phyloP scores from a whole-genome alignment of 805 yeast species.

The Monosporozyma solicola region DNA sequence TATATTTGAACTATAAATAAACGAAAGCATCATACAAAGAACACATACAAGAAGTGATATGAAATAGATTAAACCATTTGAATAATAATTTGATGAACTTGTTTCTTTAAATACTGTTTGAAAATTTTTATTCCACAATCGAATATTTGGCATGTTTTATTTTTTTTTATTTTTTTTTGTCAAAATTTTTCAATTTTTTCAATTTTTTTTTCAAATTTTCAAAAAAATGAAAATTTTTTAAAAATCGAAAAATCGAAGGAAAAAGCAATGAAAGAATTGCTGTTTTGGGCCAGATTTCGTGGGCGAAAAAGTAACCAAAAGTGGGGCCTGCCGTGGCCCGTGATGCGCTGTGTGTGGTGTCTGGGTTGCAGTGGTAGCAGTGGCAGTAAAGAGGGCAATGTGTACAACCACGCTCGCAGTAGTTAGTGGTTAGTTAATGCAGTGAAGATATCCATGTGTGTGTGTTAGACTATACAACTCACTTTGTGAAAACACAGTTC shows the following conservation, averaged over 20 bases:
- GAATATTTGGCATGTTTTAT: too few species aligned
- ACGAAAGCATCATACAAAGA: slow-evolving; percentile 46
- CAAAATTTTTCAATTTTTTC: too few species aligned
- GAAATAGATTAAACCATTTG: background rate
- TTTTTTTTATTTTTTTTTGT: too few species aligned
- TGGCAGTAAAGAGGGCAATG: too few species aligned
- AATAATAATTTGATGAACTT: background rate
- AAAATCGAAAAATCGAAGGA: background rate
- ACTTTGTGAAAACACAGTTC: too few species aligned
- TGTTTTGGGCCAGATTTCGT: background rate
- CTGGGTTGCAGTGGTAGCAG: background rate
- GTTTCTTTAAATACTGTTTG: slow-evolving; percentile 38
- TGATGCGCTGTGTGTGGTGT: background rate
- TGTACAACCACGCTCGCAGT: too few species aligned
- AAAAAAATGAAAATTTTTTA: background rate
- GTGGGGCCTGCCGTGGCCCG: background rate
- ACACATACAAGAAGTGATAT: background rate
- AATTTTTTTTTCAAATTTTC: slow-evolving; percentile 47
- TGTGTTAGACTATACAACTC: too few species aligned
- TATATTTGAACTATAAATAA: slow-evolving; percentile 17
- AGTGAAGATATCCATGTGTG: too few species aligned
- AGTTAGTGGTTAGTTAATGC: too few species aligned
- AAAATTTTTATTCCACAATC: slow-evolving; percentile 44
- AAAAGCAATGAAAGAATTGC: background rate
- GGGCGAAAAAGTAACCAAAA: background rate